phyloP scores from a whole-genome alignment of 805 yeast genomes.

The Candida coquimbonensis region DNA sequence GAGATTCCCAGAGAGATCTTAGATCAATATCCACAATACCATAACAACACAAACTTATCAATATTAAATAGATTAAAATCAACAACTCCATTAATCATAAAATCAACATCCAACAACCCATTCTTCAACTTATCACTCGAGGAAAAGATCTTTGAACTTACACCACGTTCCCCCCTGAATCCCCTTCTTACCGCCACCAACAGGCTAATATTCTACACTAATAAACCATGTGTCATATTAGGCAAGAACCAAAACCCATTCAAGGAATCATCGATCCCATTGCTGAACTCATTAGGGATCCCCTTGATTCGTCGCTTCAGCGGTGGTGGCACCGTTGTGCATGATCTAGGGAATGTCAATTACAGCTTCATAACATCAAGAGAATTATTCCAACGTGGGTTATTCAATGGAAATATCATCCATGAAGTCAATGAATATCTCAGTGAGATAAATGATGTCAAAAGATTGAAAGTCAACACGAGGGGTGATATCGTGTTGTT shows the following conservation, averaged over 20 bases:
- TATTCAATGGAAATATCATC: constrained; percentile 32
- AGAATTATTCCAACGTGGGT: constrained; percentile 50
- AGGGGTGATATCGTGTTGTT: constrained; percentile 70
- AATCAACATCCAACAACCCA: constrained; percentile 60
- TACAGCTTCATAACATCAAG: constrained; percentile 74
- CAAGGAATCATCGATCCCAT: constrained; percentile 67
- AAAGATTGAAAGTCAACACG: constrained; percentile 39
- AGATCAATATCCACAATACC: neutral
- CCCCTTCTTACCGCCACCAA: neutral
- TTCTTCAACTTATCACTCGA: constrained; percentile 75
- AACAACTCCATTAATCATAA: constrained; percentile 43
- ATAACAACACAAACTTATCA: constrained; percentile 6
- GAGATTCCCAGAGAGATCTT: neutral
- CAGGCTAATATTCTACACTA: constrained; percentile 65
- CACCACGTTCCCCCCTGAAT: constrained; percentile 34
- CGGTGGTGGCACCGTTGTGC: constrained; percentile 98
- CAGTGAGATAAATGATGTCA: neutral
- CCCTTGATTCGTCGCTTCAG: constrained; percentile 74
- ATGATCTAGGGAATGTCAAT: constrained; percentile 83
- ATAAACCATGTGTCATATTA: constrained; percentile 80
- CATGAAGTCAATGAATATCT: constrained; percentile 23
- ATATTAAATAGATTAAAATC: constrained; percentile 19
- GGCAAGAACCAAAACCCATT: constrained; percentile 97
- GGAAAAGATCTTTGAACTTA: constrained; percentile 59
- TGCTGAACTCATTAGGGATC: constrained; percentile 41